These are phyloP conservation scores for Ogataea trehalophila DNA, from an alignment of 805 yeast genomes.

Conservation along the genomic window DNA sequence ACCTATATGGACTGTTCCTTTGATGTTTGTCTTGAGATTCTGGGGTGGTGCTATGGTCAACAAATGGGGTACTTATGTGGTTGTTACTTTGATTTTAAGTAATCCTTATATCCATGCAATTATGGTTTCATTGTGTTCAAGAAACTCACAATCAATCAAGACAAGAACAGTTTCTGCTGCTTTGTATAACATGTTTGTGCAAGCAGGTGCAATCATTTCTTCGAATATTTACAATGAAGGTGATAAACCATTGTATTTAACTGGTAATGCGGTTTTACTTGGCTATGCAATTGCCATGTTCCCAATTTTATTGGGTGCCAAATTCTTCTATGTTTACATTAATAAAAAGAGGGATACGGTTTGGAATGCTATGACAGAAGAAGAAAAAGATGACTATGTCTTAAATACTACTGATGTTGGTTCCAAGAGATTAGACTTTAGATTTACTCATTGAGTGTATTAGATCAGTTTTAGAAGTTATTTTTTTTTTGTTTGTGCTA, in stretches of 20 bases:
- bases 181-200: constrained; percentile 59
- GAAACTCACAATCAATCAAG: constrained; percentile 59
- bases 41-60: constrained; percentile 25
- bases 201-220: constrained; percentile 49
- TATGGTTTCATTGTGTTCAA: constrained; percentile 55
- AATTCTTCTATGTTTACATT: constrained; percentile 36
- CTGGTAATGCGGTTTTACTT: constrained; percentile 47
- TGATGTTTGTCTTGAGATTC: constrained; percentile 23
- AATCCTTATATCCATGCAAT: constrained; percentile 51
- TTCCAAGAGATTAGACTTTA: constrained; percentile 49
- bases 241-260: constrained; percentile 56
- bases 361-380: constrained; percentile 49
- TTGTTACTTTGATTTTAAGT: constrained; percentile 30
- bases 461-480: too few species aligned
- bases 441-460: constrained; percentile 22
- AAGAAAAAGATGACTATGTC: constrained; percentile 47
- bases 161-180: constrained; percentile 63
- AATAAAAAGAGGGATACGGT: constrained; percentile 38
- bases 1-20: constrained; percentile 25
- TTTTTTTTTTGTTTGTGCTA: not conserved
- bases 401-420: constrained; percentile 47
- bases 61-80: constrained; percentile 25
- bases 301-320: constrained; percentile 26
- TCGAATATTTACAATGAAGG: constrained; percentile 51
- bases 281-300: constrained; percentile 30